A percentile compares a stretch with the other conserved stretches of the same genome.
phyloP scores from a whole-genome alignment of 768 basidiomycete genomes.

The Multifurca ochricompacta region DNA sequence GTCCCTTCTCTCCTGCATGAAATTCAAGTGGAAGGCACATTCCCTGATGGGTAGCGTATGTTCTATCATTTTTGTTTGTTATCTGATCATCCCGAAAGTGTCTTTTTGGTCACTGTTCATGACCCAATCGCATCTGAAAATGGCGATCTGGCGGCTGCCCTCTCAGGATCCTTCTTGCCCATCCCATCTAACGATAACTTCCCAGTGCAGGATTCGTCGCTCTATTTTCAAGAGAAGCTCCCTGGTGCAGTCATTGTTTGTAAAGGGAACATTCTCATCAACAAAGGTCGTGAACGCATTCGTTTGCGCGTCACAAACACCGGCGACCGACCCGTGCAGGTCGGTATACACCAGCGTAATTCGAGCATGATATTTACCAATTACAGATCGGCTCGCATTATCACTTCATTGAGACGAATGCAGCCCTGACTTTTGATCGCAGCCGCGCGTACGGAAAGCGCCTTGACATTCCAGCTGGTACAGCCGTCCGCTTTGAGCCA shows the following conservation, averaged over 20 bases:
- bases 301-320: slow-evolving; percentile 76
- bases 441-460: slow-evolving; percentile 70
- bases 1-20: slow-evolving; percentile 73
- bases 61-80: not conserved
- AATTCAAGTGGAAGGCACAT: slow-evolving; percentile 92
- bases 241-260: slow-evolving; percentile 74
- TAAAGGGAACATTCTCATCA: slow-evolving; percentile 63
- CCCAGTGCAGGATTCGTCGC: slow-evolving; percentile 41
- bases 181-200: slow-evolving; percentile 61
- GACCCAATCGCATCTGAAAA: slow-evolving; percentile 84
- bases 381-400: slow-evolving; percentile 87
- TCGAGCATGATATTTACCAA: not conserved
- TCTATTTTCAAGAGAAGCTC: slow-evolving; percentile 44
- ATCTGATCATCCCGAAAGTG: slow-evolving; percentile 35
- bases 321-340: slow-evolving; percentile 91
- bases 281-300: slow-evolving; percentile 62
- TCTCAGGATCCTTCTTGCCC: slow-evolving; percentile 94
- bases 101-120: slow-evolving; percentile 96
- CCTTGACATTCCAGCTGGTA: slow-evolving; percentile 90
- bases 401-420: slow-evolving; percentile 88
- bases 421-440: slow-evolving; percentile 75
- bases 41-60: slow-evolving; percentile 64
- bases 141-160: slow-evolving; percentile 71
- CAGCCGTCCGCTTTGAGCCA: slow-evolving; percentile 94
- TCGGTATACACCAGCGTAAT: slow-evolving; percentile 27